Percentiles rank a stretch among this genome's conserved stretches.
Conservation (phyloP, 202 grass and related monocot genomes). For the Alloteropsis angusta region DNA sequence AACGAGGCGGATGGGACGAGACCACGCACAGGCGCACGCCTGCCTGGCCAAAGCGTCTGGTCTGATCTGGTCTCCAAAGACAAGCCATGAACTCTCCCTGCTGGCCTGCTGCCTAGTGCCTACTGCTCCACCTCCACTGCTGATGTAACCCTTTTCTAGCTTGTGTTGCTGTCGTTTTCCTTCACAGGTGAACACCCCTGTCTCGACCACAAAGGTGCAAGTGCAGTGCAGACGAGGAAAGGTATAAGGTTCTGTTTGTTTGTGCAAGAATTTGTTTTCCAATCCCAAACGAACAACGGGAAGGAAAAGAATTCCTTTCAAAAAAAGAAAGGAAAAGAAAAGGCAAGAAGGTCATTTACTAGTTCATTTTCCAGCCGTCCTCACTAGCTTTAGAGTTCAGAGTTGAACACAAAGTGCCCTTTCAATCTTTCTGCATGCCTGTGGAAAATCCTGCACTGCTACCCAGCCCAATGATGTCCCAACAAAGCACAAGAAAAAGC, state of each 20-base stretch:
- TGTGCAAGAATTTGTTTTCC: background rate
- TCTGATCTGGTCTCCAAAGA: background rate
- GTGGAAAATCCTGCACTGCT: background rate
- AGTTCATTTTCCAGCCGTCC: too few species aligned
- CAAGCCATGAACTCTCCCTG: background rate
- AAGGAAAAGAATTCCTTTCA: too few species aligned
- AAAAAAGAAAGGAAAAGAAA: background rate
- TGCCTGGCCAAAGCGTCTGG: background rate
- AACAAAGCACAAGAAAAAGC: background rate
- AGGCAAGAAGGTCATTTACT: background rate
- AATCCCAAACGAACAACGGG: background rate
- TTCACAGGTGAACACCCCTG: slow-evolving; percentile 11
- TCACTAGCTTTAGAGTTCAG: too few species aligned
- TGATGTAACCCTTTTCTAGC: background rate
- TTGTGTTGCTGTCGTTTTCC: slow-evolving; percentile 9
- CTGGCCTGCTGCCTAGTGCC: background rate
- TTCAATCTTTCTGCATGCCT: background rate
- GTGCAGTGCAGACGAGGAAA: background rate
- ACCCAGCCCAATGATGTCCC: background rate
- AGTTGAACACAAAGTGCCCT: too few species aligned
- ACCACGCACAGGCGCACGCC: background rate
- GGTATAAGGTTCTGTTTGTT: background rate
- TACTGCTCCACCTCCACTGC: too few species aligned
- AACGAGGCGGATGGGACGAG: slow-evolving; percentile 1
- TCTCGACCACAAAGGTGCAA: background rate